Conservation (phyloP, 148 eudicot species). For the Rhododendron griersonianum region DNA sequence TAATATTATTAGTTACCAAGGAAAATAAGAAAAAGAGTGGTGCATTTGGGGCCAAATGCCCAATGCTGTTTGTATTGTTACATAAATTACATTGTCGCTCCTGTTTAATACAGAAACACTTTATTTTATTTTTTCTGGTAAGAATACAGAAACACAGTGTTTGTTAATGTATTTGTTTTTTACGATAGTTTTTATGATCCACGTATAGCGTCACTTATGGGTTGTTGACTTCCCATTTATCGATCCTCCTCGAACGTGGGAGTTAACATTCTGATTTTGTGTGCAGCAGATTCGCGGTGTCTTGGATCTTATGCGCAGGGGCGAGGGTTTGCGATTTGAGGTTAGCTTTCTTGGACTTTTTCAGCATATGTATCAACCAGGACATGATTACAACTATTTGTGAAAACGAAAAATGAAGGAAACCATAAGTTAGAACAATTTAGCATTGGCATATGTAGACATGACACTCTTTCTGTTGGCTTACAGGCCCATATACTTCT, state of each 20-base stretch:
- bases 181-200: neutral
- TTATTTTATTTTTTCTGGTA: neutral
- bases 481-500: neutral
- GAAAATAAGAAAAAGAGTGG: neutral
- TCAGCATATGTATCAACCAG: neutral
- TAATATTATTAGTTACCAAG: neutral
- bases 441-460: neutral
- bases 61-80: neutral
- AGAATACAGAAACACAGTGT: neutral
- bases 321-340: conserved; percentile 82
- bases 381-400: neutral
- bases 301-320: conserved; percentile 84
- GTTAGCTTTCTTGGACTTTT: conserved; percentile 31
- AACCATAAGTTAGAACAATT: neutral
- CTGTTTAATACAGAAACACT: neutral
- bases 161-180: neutral
- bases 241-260: neutral
- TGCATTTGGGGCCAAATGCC: neutral
- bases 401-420: neutral
- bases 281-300: conserved; percentile 67
- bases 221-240: neutral
- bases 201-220: neutral
- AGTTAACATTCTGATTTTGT: conserved; percentile 14
- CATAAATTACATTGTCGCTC: neutral
- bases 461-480: neutral